Percentiles rank a stretch among this genome's conserved stretches.
Evolutionary conservation across 1,284 basidiomycete genomes (phyloP).

Genomic region (Rhodotorula sp.): DNA sequence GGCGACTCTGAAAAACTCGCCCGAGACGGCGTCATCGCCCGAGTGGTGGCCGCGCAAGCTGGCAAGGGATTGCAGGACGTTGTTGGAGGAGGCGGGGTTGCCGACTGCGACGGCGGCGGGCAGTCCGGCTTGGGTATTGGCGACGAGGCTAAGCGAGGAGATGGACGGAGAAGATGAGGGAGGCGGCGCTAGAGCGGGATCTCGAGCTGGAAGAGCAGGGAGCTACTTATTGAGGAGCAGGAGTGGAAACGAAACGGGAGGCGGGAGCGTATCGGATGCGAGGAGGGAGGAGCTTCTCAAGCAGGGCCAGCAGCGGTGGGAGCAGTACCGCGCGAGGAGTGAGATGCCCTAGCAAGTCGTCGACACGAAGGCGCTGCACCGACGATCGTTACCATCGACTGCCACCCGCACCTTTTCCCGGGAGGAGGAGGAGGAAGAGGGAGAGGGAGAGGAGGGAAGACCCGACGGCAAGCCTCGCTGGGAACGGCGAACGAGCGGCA

Average conservation of each 20-base stretch:
- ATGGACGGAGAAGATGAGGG: not conserved
- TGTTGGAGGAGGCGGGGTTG: slow-evolving; percentile 38
- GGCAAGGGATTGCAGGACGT: slow-evolving; percentile 25
- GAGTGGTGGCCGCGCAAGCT: slow-evolving; percentile 38
- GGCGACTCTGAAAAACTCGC: slow-evolving; percentile 4
- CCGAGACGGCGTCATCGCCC: not conserved
- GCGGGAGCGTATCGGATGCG: not conserved
- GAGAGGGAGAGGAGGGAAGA: not conserved
- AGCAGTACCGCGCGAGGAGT: slow-evolving; percentile 21
- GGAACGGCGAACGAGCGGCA: too few relatives aligned
- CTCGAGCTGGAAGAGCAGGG: too few relatives aligned
- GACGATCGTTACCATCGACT: too few relatives aligned
- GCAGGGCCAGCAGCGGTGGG: slow-evolving; percentile 33
- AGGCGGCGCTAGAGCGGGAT: too few relatives aligned
- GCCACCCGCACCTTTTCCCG: too few relatives aligned
- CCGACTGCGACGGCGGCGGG: slow-evolving; percentile 9
- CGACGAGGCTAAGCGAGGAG: slow-evolving; percentile 2
- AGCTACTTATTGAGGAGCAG: too few relatives aligned
- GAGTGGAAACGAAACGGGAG: too few relatives aligned
- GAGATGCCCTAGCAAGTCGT: not conserved
- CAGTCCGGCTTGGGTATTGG: slow-evolving; percentile 7
- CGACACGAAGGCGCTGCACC: too few relatives aligned
- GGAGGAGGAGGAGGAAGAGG: not conserved
- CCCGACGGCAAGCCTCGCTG: too few relatives aligned
- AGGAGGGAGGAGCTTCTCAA: slow-evolving; percentile 29